Conservation (phyloP, 2,329 filamentous ascomycete genomes). For the Fusarium devonianum region DNA sequence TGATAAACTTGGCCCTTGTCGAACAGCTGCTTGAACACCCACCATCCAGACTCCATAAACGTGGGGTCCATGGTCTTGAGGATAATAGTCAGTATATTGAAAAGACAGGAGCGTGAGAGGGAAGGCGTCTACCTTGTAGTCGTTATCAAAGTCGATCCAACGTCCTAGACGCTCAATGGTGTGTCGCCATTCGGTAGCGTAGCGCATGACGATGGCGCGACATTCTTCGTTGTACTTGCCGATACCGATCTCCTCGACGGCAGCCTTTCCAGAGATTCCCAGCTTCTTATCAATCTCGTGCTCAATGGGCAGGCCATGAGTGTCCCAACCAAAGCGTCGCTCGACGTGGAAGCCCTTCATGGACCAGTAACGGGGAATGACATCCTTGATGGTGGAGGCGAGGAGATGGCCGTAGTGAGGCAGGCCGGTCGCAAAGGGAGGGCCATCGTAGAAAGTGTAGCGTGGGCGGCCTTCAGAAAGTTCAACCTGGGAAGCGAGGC, state of each 20-base stretch:
- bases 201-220: conserved; percentile 91
- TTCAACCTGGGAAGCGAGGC: conserved; percentile 60
- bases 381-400: conserved; percentile 95
- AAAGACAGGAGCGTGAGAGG: not conserved
- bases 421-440: conserved; percentile 77
- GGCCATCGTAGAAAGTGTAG: conserved; percentile 95
- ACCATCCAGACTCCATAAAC: conserved; percentile 97
- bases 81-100: conserved; percentile 16
- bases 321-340: conserved; percentile 93
- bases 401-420: conserved; percentile 77
- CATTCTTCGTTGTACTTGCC: conserved; percentile 92
- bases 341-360: conserved; percentile 96
- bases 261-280: conserved; percentile 85
- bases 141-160: conserved; percentile 98
- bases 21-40: conserved; percentile 93
- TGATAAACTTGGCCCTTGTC: conserved; percentile 91
- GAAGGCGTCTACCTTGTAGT: conserved; percentile 75
- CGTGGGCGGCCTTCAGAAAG: conserved; percentile 81
- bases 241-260: conserved; percentile 85
- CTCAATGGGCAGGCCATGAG: conserved; percentile 93
- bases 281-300: conserved; percentile 98
- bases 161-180: conserved; percentile 89
- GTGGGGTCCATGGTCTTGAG: conserved; percentile 84
- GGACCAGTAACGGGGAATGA: conserved; percentile 95
- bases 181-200: conserved; percentile 82